phyloP scores from a whole-genome alignment of 345 rosid genomes.

The Erucastrum elatum region DNA sequence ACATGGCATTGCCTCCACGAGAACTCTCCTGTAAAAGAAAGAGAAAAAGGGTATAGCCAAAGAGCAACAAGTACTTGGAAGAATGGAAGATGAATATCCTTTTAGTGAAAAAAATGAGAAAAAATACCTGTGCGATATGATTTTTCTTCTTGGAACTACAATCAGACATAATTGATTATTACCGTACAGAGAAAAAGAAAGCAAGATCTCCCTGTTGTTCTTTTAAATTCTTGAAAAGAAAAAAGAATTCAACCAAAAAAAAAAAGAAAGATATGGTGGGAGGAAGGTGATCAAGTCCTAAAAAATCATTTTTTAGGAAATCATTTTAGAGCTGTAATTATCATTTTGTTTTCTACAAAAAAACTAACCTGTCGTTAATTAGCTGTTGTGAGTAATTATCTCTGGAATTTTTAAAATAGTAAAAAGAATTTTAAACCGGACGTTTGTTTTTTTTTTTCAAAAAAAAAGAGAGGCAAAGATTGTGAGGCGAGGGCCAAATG shows the following conservation, averaged over 20 bases:
- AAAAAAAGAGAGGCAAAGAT: background rate
- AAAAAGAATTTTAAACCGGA: conserved; percentile 5
- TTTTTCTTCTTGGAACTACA: background rate
- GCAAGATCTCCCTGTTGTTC: background rate
- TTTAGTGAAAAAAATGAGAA: background rate
- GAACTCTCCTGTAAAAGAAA: conserved; percentile 22
- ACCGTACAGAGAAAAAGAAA: background rate
- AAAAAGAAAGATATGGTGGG: background rate
- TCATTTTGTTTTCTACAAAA: background rate
- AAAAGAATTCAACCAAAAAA: background rate
- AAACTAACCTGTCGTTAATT: background rate
- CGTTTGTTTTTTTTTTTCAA: background rate
- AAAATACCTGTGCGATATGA: background rate
- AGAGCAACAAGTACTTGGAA: too few species aligned
- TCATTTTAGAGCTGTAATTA: background rate
- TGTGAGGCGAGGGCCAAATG: conserved; percentile 15
- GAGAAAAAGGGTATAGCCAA: too few species aligned
- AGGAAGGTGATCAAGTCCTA: background rate
- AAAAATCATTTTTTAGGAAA: too few species aligned
- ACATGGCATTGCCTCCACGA: conserved; percentile 29
- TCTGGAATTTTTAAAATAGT: conserved; percentile 19
- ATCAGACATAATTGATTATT: background rate
- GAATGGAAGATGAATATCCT: background rate
- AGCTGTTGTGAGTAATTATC: background rate
- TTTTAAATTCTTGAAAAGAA: background rate